phyloP scores from a whole-genome alignment of 345 rosid species.

The Combretum micranthum region DNA sequence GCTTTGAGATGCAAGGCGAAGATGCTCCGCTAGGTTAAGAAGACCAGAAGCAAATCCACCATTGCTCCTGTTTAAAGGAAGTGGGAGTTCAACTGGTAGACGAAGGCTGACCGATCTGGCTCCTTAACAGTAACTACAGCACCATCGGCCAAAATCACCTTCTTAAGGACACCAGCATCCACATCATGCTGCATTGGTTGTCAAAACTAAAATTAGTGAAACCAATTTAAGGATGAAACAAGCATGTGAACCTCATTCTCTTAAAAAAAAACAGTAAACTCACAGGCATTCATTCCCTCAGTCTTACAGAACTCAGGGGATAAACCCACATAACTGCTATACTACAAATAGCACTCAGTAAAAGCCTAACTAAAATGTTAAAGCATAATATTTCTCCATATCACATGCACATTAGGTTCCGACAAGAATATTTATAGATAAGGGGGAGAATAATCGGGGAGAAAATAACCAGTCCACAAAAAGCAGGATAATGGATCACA shows the following conservation, averaged over 20 bases:
- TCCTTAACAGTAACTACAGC: conserved; percentile 84
- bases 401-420: too few relatives aligned
- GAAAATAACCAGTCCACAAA: too few relatives aligned
- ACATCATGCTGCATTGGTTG: conserved; percentile 74
- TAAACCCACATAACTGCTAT: neutral
- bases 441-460: too few relatives aligned
- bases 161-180: conserved; percentile 89
- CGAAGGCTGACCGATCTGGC: conserved; percentile 95
- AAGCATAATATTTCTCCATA: too few relatives aligned
- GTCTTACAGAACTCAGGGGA: neutral
- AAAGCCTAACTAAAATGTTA: too few relatives aligned
- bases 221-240: neutral
- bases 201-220: neutral
- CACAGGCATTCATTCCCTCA: neutral
- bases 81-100: conserved; percentile 70
- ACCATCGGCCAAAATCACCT: conserved; percentile 83
- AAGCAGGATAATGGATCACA: too few relatives aligned
- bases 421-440: too few relatives aligned
- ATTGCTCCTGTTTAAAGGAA: conserved; percentile 59
- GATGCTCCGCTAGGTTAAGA: conserved; percentile 69
- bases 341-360: too few relatives aligned
- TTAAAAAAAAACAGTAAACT: neutral
- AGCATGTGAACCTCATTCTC: too few relatives aligned
- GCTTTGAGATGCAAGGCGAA: conserved; percentile 40
- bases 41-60: conserved; percentile 81